Conservation (phyloP, 352 stramenopile species). For the Phytopythium sindhum region DNA sequence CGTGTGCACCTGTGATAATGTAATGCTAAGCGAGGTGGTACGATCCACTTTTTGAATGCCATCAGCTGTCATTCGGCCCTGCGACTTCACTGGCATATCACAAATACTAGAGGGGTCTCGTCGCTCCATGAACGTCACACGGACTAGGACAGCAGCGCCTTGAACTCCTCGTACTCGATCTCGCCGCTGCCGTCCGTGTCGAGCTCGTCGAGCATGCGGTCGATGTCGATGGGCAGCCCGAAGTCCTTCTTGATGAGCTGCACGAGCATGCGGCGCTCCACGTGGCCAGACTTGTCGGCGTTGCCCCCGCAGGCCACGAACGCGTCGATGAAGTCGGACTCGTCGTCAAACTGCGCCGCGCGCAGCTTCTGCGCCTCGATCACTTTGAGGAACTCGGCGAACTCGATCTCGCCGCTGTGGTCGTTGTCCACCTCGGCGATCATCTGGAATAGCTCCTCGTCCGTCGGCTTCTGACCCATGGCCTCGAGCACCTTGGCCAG, state of each 20-base stretch:
- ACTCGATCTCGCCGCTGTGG: conserved; percentile 96
- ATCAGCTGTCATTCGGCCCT: no score
- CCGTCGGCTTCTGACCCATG: conserved; percentile 96
- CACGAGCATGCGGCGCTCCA: conserved; percentile 86
- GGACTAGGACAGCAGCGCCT: conserved; percentile 83
- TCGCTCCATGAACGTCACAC: neutral
- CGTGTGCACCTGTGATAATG: neutral
- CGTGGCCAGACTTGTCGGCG: conserved; percentile 89
- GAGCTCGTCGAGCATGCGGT: conserved; percentile 95
- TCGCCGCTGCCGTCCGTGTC: conserved; percentile 93
- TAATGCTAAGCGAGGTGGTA: neutral
- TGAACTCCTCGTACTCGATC: conserved; percentile 97
- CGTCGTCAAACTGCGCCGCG: conserved; percentile 92
- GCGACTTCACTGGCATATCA: neutral
- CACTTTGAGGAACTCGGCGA: conserved; percentile 96
- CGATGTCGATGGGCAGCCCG: conserved; percentile 94
- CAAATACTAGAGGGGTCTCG: neutral
- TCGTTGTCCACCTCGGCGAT: conserved; percentile 93
- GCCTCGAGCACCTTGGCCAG: conserved; percentile 94
- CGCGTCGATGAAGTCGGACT: conserved; percentile 97
- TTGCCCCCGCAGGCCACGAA: conserved; percentile 95
- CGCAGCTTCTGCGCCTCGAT: conserved; percentile 97
- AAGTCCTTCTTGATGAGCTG: conserved; percentile 97
- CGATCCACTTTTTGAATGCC: neutral
- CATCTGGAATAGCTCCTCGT: conserved; percentile 98